Conservation (phyloP, 75 land plant species). For the Selaginella tamariscina region DNA sequence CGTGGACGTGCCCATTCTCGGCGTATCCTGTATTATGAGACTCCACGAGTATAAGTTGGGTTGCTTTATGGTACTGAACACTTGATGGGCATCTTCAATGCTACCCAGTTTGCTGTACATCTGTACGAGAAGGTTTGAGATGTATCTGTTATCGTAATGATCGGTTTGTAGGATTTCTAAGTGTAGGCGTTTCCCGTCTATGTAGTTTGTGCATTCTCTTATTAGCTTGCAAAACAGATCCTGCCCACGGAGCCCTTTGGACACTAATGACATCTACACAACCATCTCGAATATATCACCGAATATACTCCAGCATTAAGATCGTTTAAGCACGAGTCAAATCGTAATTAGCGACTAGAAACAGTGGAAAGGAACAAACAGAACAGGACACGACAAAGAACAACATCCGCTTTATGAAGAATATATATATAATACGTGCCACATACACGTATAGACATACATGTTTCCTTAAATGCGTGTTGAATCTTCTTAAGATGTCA, state of each 20-base stretch:
- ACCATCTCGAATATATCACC: too few relatives aligned
- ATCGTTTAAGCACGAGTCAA: too few relatives aligned
- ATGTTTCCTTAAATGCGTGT: too few relatives aligned
- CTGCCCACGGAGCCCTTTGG: constrained; percentile 1
- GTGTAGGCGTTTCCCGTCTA: not conserved
- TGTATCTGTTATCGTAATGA: not conserved
- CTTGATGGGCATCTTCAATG: not conserved
- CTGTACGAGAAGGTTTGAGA: not conserved
- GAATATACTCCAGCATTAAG: too few relatives aligned
- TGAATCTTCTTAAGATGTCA: too few relatives aligned
- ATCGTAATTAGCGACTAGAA: too few relatives aligned
- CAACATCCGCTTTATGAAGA: too few relatives aligned
- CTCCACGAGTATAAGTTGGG: not conserved
- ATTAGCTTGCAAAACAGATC: not conserved
- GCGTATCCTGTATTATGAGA: not conserved
- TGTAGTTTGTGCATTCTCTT: not conserved
- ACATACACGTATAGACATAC: too few relatives aligned
- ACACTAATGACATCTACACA: too few relatives aligned
- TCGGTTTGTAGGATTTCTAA: not conserved
- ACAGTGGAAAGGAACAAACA: too few relatives aligned
- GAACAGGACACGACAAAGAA: too few relatives aligned
- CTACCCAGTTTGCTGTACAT: not conserved
- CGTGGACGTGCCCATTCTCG: not conserved
- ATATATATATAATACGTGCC: too few relatives aligned
- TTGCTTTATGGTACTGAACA: not conserved